Evolutionary conservation across 1,284 basidiomycete species (phyloP).

Genomic region (Cryptococcus depauperatus): DNA sequence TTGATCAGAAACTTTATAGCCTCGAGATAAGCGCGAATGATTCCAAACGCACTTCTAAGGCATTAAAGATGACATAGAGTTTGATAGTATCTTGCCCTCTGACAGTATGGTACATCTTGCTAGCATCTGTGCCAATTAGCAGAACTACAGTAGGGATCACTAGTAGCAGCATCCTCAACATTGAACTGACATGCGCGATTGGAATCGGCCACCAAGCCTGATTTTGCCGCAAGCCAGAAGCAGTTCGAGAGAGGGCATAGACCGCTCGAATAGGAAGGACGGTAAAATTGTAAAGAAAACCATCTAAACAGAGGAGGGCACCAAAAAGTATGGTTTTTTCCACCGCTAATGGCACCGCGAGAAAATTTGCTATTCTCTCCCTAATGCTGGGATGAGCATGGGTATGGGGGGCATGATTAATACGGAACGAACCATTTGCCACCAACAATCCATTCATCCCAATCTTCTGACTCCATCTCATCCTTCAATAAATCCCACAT

Average conservation of each 20-base stretch:
- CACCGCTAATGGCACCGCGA: slow-evolving; percentile 83
- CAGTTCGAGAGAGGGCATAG: slow-evolving; percentile 58
- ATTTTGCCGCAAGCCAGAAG: slow-evolving; percentile 45
- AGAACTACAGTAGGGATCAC: slow-evolving; percentile 67
- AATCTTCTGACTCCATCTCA: slow-evolving; percentile 40
- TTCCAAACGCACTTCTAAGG: slow-evolving; percentile 75
- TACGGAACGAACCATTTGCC: slow-evolving; percentile 38
- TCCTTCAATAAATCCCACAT: slow-evolving; percentile 41
- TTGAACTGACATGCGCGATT: slow-evolving; percentile 40
- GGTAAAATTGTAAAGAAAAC: slow-evolving; percentile 96
- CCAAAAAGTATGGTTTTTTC: slow-evolving; percentile 96
- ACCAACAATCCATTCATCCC: slow-evolving; percentile 42
- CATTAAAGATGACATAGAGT: slow-evolving; percentile 98
- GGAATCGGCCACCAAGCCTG: slow-evolving; percentile 24
- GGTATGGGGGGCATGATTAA: neutral
- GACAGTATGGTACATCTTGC: slow-evolving; percentile 97
- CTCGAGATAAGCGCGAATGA: neutral
- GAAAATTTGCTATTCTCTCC: slow-evolving; percentile 96
- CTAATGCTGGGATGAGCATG: slow-evolving; percentile 35
- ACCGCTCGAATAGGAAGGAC: slow-evolving; percentile 85
- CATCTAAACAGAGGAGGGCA: slow-evolving; percentile 88
- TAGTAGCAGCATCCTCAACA: slow-evolving; percentile 72
- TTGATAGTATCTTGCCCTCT: slow-evolving; percentile 99
- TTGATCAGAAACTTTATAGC: neutral
- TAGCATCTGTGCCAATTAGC: slow-evolving; percentile 80